Conservation (phyloP, 2,329 filamentous ascomycete genomes). For the Westerdykella ornata region DNA sequence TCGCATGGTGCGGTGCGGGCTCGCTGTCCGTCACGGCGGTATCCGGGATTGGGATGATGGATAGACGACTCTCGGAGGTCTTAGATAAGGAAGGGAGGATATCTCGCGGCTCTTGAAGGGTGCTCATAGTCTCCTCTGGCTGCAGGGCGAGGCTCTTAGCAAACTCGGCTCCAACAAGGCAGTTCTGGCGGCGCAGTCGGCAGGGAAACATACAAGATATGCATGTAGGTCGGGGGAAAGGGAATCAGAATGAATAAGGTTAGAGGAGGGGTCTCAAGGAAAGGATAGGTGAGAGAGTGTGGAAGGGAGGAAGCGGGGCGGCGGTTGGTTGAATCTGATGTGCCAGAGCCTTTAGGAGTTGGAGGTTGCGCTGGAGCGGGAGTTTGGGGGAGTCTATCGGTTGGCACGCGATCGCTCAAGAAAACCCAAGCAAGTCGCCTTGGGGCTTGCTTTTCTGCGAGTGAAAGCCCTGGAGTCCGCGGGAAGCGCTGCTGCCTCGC, state of each 20-base stretch:
- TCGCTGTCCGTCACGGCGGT: constrained; percentile 6
- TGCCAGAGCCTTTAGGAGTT: too few species aligned
- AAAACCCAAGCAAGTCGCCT: too few species aligned
- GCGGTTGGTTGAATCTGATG: constrained; percentile 1
- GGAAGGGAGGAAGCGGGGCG: constrained; percentile 2
- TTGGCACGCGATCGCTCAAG: too few species aligned
- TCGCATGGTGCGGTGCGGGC: constrained; percentile 5
- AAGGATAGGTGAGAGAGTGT: too few species aligned
- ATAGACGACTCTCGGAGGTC: background rate
- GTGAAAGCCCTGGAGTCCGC: too few species aligned
- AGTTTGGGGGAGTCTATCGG: too few species aligned
- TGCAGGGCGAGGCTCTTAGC: constrained; percentile 18
- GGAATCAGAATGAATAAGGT: constrained; percentile 3
- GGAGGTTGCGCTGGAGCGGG: too few species aligned
- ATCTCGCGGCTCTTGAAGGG: constrained; percentile 12
- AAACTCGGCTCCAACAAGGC: constrained; percentile 20
- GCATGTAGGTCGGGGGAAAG: constrained; percentile 20
- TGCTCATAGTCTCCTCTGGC: constrained; percentile 25
- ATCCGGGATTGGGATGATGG: background rate
- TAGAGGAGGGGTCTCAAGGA: constrained; percentile 2
- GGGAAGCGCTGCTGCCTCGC: too few species aligned
- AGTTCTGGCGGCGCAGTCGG: constrained; percentile 22
- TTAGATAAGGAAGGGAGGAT: constrained; percentile 10
- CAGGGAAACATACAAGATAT: constrained; percentile 22
- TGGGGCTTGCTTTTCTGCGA: too few species aligned